These are phyloP conservation scores for Cynara cardunculus DNA, from an alignment of 129 eudicot genomes.

Conservation along the genomic window DNA sequence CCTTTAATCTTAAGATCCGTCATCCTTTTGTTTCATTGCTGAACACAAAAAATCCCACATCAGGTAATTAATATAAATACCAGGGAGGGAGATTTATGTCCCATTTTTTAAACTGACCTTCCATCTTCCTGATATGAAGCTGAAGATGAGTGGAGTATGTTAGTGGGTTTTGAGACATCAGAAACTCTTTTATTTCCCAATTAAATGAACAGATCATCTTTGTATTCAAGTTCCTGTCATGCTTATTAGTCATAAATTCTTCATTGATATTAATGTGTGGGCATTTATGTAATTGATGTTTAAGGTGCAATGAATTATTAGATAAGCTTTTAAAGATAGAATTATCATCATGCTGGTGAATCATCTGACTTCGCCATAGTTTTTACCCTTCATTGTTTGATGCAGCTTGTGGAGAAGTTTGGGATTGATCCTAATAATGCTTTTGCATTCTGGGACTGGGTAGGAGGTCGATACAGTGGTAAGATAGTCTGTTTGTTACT, in stretches of 20 bases:
- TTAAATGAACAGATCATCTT: neutral
- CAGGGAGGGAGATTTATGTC: neutral
- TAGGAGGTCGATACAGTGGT: slow-evolving; percentile 99
- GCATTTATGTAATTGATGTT: neutral
- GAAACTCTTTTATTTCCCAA: neutral
- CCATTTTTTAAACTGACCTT: neutral
- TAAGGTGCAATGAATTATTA: neutral
- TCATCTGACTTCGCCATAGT: neutral
- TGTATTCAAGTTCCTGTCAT: neutral
- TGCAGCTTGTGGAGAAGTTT: slow-evolving; percentile 96
- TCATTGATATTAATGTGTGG: neutral
- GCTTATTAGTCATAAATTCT: neutral
- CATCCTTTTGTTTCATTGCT: neutral
- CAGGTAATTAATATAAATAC: neutral
- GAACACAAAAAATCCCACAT: neutral
- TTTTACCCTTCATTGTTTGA: slow-evolving; percentile 1
- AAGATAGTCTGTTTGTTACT: slow-evolving; percentile 26
- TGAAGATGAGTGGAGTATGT: neutral
- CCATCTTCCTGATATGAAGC: neutral
- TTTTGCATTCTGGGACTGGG: slow-evolving; percentile 99
- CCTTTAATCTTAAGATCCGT: too few relatives aligned
- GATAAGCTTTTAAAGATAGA: neutral
- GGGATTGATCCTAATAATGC: slow-evolving; percentile 98
- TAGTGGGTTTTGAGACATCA: neutral
- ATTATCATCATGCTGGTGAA: neutral